These are phyloP conservation scores for Apiospora pterosperma DNA, from an alignment of 2,329 filamentous ascomycete species.

Conservation along the genomic window DNA sequence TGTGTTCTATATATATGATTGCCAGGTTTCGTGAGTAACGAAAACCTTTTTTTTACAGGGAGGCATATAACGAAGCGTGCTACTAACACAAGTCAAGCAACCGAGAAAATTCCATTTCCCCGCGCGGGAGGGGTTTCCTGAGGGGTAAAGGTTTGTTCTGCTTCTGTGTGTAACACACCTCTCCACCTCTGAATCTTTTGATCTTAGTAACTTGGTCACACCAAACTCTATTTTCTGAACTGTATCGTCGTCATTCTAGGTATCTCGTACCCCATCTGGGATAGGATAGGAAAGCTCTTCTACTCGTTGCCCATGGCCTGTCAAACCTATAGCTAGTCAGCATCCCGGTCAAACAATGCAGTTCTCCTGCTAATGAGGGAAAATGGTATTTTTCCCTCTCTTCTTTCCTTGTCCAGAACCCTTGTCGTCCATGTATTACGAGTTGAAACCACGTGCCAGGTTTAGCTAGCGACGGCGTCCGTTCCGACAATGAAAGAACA, in stretches of 20 bases:
- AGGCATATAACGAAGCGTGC: constrained; percentile 13
- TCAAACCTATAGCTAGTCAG: background rate
- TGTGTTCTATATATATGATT: background rate
- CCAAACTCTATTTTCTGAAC: background rate
- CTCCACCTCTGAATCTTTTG: background rate
- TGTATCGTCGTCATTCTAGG: background rate
- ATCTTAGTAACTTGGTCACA: background rate
- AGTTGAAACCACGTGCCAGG: background rate
- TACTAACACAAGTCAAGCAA: constrained; percentile 12
- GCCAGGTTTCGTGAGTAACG: background rate
- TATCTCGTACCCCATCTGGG: background rate
- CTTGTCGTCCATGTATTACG: background rate
- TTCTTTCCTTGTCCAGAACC: too few species aligned
- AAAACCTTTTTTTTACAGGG: constrained; percentile 2
- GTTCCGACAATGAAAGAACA: background rate
- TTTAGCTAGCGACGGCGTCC: background rate
- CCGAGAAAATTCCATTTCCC: background rate
- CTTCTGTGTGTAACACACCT: background rate
- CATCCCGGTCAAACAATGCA: background rate
- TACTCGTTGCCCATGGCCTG: background rate
- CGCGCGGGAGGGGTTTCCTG: constrained; percentile 1
- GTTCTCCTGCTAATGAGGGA: background rate
- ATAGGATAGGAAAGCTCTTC: background rate
- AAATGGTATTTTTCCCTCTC: background rate
- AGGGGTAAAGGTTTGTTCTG: background rate